phyloP scores from a whole-genome alignment of 1,284 basidiomycete species.

The Leccinum griseonigrum region DNA sequence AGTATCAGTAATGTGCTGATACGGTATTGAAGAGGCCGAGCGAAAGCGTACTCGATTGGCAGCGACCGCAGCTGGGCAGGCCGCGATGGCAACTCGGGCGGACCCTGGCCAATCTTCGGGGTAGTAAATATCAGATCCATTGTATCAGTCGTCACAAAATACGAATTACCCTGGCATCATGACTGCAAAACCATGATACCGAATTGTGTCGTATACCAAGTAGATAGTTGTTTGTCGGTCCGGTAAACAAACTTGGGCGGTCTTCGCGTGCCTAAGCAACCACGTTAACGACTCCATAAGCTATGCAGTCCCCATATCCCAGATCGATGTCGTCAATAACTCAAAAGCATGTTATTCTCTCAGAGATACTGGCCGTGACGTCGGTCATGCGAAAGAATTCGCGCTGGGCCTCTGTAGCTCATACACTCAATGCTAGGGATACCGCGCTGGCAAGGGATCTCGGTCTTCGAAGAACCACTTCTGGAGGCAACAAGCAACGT shows the following conservation, averaged over 20 bases:
- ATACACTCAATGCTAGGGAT: slow-evolving; percentile 58
- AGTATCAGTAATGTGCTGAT: slow-evolving; percentile 72
- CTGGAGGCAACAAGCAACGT: slow-evolving; percentile 39
- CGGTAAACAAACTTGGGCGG: slow-evolving; percentile 14
- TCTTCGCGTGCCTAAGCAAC: not conserved
- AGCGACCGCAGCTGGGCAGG: slow-evolving; percentile 66
- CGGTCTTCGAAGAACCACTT: slow-evolving; percentile 61
- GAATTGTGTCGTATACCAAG: not conserved
- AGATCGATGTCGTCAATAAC: slow-evolving; percentile 37
- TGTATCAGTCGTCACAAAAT: slow-evolving; percentile 18
- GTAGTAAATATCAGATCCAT: slow-evolving; percentile 27
- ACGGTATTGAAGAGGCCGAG: slow-evolving; percentile 83
- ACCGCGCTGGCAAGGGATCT: slow-evolving; percentile 69
- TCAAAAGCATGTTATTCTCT: slow-evolving; percentile 75
- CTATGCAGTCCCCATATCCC: slow-evolving; percentile 17
- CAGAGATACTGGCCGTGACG: slow-evolving; percentile 91
- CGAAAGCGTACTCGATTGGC: slow-evolving; percentile 86
- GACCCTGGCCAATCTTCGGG: slow-evolving; percentile 40
- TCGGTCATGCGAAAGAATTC: slow-evolving; percentile 98
- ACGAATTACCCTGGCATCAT: not conserved
- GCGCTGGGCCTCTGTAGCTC: slow-evolving; percentile 78
- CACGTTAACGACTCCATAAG: not conserved
- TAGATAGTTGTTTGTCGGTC: slow-evolving; percentile 18
- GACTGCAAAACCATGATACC: too few relatives aligned
- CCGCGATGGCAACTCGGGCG: slow-evolving; percentile 72